Evolutionary conservation across 257 asterid genomes (phyloP).

Genomic region (Thymus mandschuricus): DNA sequence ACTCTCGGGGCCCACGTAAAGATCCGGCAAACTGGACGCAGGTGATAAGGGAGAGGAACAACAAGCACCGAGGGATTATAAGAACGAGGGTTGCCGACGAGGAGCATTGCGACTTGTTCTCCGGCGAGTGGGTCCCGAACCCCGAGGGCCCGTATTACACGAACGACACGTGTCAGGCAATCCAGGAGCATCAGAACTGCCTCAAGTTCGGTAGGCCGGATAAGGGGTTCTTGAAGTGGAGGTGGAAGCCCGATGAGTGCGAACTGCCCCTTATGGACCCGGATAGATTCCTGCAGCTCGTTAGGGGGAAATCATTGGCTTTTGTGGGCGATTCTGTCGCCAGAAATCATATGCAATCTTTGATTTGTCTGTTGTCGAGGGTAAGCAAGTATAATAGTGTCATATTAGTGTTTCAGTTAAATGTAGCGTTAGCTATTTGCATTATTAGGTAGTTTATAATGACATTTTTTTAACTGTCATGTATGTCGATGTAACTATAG

Average conservation of each 20-base stretch:
- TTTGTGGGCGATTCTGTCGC: slow-evolving; percentile 75
- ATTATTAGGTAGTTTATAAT: too few species aligned
- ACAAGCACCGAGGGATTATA: slow-evolving; percentile 11
- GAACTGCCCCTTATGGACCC: slow-evolving; percentile 52
- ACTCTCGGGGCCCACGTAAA: background rate
- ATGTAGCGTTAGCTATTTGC: too few species aligned
- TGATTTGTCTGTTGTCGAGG: slow-evolving; percentile 63
- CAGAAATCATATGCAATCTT: slow-evolving; percentile 72
- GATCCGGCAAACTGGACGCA: background rate
- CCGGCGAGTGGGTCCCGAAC: slow-evolving; percentile 84
- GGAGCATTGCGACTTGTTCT: slow-evolving; percentile 59
- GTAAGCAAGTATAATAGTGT: slow-evolving; percentile 21
- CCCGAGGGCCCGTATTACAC: slow-evolving; percentile 78
- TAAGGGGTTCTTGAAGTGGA: slow-evolving; percentile 55
- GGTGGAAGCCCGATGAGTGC: slow-evolving; percentile 69
- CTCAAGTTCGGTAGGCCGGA: slow-evolving; percentile 67
- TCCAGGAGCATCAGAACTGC: slow-evolving; percentile 70
- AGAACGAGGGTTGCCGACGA: slow-evolving; percentile 30
- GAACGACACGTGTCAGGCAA: slow-evolving; percentile 48
- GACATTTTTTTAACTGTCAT: too few species aligned
- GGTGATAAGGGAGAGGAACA: background rate
- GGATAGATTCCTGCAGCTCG: slow-evolving; percentile 40
- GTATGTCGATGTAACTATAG: too few species aligned
- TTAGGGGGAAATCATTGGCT: slow-evolving; percentile 57
- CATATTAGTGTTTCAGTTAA: background rate